Evolutionary conservation across 768 basidiomycete genomes (phyloP).

Genomic region (Termitomyces sp.): DNA sequence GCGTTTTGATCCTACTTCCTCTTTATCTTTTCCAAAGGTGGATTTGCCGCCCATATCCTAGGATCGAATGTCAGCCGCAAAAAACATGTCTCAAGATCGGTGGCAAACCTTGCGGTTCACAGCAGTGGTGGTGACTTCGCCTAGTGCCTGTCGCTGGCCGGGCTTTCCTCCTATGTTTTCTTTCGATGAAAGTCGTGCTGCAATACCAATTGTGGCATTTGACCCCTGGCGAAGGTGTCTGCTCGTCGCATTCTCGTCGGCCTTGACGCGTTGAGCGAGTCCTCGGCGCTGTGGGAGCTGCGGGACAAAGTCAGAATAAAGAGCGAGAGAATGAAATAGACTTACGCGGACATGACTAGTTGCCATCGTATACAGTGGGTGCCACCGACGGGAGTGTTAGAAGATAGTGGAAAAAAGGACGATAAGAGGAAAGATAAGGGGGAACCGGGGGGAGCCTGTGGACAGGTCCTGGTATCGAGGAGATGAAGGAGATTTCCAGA

Average conservation of each 20-base stretch:
- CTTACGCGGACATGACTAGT: conserved; percentile 58
- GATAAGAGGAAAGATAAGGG: conserved; percentile 24
- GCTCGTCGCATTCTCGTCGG: conserved; percentile 73
- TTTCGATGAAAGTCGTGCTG: conserved; percentile 47
- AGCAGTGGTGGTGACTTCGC: conserved; percentile 75
- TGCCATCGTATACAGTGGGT: conserved; percentile 42
- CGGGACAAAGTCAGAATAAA: conserved; percentile 9
- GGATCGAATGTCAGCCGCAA: conserved; percentile 16
- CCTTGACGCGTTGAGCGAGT: conserved; percentile 61
- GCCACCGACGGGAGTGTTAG: conserved; percentile 18
- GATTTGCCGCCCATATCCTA: conserved; percentile 47
- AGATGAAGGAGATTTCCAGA: conserved; percentile 17
- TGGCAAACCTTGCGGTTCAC: conserved; percentile 66
- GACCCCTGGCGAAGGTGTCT: conserved; percentile 63
- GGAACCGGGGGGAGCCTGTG: conserved; percentile 11
- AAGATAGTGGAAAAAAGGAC: conserved; percentile 17
- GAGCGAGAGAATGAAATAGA: conserved; percentile 11
- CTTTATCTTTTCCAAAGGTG: conserved; percentile 57
- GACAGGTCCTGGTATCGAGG: conserved; percentile 14
- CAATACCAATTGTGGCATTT: conserved; percentile 36
- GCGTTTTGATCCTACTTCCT: conserved; percentile 59
- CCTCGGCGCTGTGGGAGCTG: conserved; percentile 69
- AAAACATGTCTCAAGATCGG: conserved; percentile 2
- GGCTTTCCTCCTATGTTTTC: conserved; percentile 48
- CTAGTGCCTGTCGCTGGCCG: conserved; percentile 62